phyloP scores from a whole-genome alignment of 129 eudicot species.

The Sambucus nigra region DNA sequence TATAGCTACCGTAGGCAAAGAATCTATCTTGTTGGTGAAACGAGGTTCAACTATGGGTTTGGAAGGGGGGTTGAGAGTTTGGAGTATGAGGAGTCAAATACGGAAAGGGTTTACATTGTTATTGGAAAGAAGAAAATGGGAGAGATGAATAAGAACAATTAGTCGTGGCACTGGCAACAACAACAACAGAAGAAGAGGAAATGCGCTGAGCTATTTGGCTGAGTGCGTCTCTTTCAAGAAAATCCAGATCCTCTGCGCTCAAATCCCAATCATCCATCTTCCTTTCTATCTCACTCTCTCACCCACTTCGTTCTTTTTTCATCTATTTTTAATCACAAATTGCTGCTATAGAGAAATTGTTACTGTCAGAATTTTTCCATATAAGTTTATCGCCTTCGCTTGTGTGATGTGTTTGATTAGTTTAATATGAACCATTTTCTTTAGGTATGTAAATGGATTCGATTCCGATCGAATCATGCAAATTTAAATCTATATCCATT shows the following conservation, averaged over 20 bases:
- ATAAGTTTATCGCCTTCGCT: no score
- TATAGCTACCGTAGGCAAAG: conserved; percentile 30
- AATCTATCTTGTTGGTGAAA: conserved; percentile 21
- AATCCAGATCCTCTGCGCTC: conserved; percentile 39
- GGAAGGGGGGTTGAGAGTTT: neutral
- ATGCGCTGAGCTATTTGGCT: conserved; percentile 34
- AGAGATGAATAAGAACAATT: neutral
- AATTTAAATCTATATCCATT: no score
- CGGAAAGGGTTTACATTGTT: neutral
- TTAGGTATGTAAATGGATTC: no score
- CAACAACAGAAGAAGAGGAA: conserved; percentile 14
- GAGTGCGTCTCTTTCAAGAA: conserved; percentile 39
- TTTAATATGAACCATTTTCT: no score
- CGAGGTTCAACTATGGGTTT: neutral
- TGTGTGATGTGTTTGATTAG: no score
- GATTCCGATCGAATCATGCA: no score
- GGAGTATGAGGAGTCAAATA: neutral
- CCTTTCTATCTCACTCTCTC: neutral
- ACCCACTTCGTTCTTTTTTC: no score
- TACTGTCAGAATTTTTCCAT: no score
- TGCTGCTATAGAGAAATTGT: no score
- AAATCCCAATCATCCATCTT: conserved; percentile 46
- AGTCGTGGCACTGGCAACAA: neutral
- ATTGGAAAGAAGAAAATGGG: neutral
- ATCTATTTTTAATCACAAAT: no score